Evolutionary conservation across 495 filamentous ascomycete species (phyloP), one percentile per base, ranked within the genome.

Genomic region (Lophium mytilinum): DNA sequence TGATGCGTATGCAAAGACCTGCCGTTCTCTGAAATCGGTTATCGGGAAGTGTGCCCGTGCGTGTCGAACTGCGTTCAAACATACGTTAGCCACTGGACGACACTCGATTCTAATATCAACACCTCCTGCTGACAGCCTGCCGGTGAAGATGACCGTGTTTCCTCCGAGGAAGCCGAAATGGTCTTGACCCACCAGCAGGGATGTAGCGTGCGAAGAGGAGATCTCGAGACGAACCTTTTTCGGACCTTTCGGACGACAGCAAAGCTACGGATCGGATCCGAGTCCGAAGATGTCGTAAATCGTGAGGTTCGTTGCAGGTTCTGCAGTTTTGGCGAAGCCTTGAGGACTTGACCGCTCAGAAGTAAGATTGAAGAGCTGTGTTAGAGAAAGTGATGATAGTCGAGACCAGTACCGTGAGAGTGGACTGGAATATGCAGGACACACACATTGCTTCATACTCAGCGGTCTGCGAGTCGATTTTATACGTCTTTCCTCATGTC

Each of bases 51-150:
- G 46, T 39, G 61, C 43, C 19, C 52, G 61, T 42, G 53, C 41
- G 46, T 48, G 12, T 18, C 21, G 33, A 24, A 21, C 17, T 30
- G 21, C 45, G 21, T 30, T 30, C 52, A 57, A 50, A 45, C 19
- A 43, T 54, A 64, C 60, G 57, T 64, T 52, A 64, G 56, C 61
- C 50, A 64, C 60, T 57, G 17, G 21, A 48, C 17, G 21, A 24
- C 45, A 48, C 14, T 24, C 12, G 12, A 48, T 24, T 63, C 55
- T 58, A 45, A 51, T 46, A 12, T 61, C 57, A 50, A 45, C n/a
- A n/a, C 41, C 15, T 15, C 42, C 47, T 11, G 18, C 50, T 34
- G 37, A 7, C n/a, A 1, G 50, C 57, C 37, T 34, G 14, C 51
- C 57, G 24, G 24, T 30, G 24, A 30, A 30, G 24, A 30, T 30